Base-by-base conservation (phyloP, 2,329 filamentous ascomycete species). In the Claviceps arundinis region DNA sequence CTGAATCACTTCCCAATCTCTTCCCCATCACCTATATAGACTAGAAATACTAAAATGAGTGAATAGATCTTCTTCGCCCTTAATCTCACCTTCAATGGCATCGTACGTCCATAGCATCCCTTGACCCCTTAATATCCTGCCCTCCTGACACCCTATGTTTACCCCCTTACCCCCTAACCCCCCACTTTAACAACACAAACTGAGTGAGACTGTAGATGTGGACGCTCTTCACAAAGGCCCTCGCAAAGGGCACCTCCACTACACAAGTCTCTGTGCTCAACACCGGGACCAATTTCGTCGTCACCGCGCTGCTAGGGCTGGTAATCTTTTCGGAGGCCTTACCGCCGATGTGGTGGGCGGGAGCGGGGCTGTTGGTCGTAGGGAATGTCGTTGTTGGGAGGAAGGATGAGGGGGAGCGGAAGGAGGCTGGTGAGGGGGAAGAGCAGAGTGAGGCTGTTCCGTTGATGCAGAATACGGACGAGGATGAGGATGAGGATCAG, bases 211-310 rank as follows among this genome's bases (percentile, higher is more conserved):
- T 34, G 30, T 34, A 80, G 67, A 91, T 91, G 87, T 91, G 87
- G 87, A 81, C 84, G 0, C 76, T 91, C 47, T 91, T 90, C 70
- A 91, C 87, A 6, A 78, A 80, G 48, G 87, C 87, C 50, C 77
- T 91, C n/a, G 81, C 85, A 0, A 76, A 78, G 17, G 85, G 85
- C 14, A 77, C 78, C 53, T 89, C 85, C 1, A 89, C 87, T 8
- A 87, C 87, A 0, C 85, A 88, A 62, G 87, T 90, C 48, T 84
- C 81, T 58, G 84, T 91, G 64, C 81, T 91, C 65, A 91, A 91
- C 66, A 90, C 87, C 2, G 87, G 84, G 14, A 76, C 84, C 52
- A 91, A 91, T 69, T 91, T 91, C 65, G 76, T 91, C 68, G 68
- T 89, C 55, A 90, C 87, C 0, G 87, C 87, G 7, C 57, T 90